phyloP scores from a whole-genome alignment of 768 basidiomycete genomes.

The Podaxis sp. region DNA sequence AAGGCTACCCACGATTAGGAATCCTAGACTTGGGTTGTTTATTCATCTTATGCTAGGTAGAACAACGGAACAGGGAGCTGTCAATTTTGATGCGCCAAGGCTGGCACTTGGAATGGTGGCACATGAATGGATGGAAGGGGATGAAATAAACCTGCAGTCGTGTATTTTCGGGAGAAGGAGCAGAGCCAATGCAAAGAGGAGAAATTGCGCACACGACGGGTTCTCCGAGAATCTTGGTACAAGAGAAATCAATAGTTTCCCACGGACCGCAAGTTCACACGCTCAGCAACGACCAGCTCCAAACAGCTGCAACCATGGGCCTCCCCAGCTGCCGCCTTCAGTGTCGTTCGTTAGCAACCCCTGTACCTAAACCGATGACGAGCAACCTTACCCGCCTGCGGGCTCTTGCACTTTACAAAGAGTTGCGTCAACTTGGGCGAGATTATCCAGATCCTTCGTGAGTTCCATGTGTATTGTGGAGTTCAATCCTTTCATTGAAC shows the following conservation, averaged over 20 bases:
- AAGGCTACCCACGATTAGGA: too few relatives aligned
- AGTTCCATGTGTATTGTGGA: constrained; percentile 23
- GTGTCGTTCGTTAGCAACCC: constrained; percentile 3
- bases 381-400: constrained; percentile 51
- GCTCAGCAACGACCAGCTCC: background rate
- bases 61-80: background rate
- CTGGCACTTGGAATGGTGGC: background rate
- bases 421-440: constrained; percentile 72
- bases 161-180: background rate
- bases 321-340: background rate
- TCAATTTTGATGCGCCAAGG: background rate
- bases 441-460: constrained; percentile 83
- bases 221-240: background rate
- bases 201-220: constrained; percentile 3
- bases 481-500: constrained; percentile 2
- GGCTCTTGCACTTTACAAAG: constrained; percentile 74
- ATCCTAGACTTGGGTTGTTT: too few relatives aligned
- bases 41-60: too few relatives aligned
- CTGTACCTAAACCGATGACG: constrained; percentile 34
- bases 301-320: background rate
- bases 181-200: background rate
- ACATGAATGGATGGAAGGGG: background rate
- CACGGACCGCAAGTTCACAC: background rate
- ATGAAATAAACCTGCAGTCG: background rate
- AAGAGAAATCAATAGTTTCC: background rate